These are phyloP conservation scores for Neopestalotiopsis rosae DNA, from an alignment of 2,329 filamentous ascomycete genomes.

Conservation along the genomic window DNA sequence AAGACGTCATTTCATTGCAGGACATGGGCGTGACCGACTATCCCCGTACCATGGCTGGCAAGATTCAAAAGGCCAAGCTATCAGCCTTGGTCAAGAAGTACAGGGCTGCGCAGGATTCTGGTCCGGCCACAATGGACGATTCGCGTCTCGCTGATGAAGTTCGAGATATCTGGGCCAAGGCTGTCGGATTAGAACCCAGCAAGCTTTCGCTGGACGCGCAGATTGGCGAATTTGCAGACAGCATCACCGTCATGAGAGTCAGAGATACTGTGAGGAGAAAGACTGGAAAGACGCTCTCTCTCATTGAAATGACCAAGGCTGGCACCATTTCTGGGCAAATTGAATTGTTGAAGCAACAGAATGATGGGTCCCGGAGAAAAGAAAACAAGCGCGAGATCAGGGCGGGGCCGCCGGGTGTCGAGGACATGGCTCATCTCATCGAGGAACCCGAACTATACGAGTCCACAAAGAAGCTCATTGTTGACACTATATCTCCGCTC, in stretches of 20 bases:
- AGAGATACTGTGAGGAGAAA: constrained; percentile 4
- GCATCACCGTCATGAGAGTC: constrained; percentile 17
- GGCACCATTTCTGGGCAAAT: constrained; percentile 24
- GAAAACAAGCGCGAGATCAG: constrained; percentile 9
- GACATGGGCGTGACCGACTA: constrained; percentile 13
- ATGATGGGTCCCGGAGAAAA: background rate
- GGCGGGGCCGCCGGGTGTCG: constrained; percentile 17
- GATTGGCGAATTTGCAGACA: constrained; percentile 18
- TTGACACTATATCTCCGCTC: background rate
- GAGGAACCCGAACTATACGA: constrained; percentile 8
- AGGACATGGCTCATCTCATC: constrained; percentile 23
- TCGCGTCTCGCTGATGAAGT: constrained; percentile 1
- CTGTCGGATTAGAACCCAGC: constrained; percentile 14
- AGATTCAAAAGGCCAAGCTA: constrained; percentile 18
- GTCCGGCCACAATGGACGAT: background rate
- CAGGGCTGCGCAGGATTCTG: background rate
- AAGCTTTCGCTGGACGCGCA: constrained; percentile 8
- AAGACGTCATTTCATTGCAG: constrained; percentile 15
- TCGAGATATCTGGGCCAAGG: constrained; percentile 15
- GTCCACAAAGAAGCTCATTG: constrained; percentile 13
- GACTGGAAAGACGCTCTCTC: constrained; percentile 10
- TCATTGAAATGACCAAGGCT: constrained; percentile 13
- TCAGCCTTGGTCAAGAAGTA: constrained; percentile 15
- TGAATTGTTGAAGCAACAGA: constrained; percentile 16
- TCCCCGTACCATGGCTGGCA: constrained; percentile 18